Percentiles rank a stretch among this genome's conserved stretches.
These are phyloP conservation scores for Gossypium rotundifolium DNA, from an alignment of 345 rosid species.

Conservation along the genomic window DNA sequence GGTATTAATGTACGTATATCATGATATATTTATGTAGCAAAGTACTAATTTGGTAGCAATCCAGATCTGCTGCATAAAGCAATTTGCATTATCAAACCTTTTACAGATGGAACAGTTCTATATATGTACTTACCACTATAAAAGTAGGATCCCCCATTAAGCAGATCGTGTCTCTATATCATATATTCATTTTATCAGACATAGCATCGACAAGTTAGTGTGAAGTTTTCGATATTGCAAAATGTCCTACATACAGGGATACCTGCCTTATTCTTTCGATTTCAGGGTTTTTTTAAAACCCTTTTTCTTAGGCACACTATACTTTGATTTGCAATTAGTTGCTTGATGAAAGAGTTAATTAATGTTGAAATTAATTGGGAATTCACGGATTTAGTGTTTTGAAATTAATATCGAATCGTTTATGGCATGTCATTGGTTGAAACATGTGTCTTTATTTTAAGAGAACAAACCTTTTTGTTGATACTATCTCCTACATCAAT, in stretches of 20 bases:
- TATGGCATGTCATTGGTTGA: too few relatives aligned
- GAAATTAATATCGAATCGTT: too few relatives aligned
- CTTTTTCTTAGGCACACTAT: not conserved
- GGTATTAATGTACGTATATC: not conserved
- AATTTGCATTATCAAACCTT: constrained; percentile 3
- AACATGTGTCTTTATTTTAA: too few relatives aligned
- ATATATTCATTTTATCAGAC: not conserved
- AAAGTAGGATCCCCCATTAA: not conserved
- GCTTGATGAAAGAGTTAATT: not conserved
- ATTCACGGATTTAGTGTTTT: not conserved
- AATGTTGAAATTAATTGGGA: not conserved
- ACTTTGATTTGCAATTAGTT: not conserved
- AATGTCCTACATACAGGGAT: not conserved
- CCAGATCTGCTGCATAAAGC: constrained; percentile 7
- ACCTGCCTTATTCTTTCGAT: not conserved
- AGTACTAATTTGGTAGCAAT: not conserved
- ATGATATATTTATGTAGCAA: not conserved
- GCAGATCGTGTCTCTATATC: not conserved
- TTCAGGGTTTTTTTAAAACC: not conserved
- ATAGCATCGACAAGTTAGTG: not conserved
- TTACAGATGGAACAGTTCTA: not conserved
- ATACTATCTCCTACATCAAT: too few relatives aligned
- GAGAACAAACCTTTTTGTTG: too few relatives aligned
- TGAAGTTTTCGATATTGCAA: not conserved
- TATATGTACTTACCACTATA: not conserved